Evolutionary conservation across 257 asterid species (phyloP), one percentile per base, ranked within the genome.

Genomic region (Echites panduratus): DNA sequence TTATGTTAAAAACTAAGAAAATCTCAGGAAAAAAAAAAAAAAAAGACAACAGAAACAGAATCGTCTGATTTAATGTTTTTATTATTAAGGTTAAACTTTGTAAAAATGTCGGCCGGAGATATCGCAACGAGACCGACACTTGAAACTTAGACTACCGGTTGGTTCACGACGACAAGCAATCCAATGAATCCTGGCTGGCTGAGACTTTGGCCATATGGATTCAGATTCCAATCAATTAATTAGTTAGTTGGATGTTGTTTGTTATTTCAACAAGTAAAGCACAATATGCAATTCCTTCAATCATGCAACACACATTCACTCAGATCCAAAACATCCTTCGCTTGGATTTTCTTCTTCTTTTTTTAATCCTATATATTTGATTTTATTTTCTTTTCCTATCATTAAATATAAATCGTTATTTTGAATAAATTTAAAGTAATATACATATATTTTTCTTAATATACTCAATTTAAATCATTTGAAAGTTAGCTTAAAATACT

Each of bases 81-180:
- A 35, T 32, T 16, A 5, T 4, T 0, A 62, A 14, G 45, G 16
- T 32, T 9, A 1, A 7, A 14, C 4, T 35, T 19, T 32, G 48
- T 24, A n/a, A 63, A 52, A 19, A 35, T 63, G 68, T 63, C 68
- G 68, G 68, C 47, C 47, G 68, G 68, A 63, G 14, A n/a, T 26
- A 63, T 63, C 47, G 68, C 16, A n/a, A 12, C 2, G 45, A 9
- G 26, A 17, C 48, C 68, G 68, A 63, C 68, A 63, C 48, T n/a
- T n/a, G n/a, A n/a, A n/a, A n/a, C n/a, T n/a, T n/a, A n/a, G n/a
- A n/a, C n/a, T n/a, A n/a, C n/a, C n/a, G n/a, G n/a, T n/a, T n/a
- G n/a, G n/a, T n/a, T 14, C 11, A 61, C 1, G 40, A 61, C 43
- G 24, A 62, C n/a, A 35, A 62, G 32, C 45, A 62, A 62, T 62